Percentiles rank a stretch among this genome's conserved stretches.
phyloP scores from a whole-genome alignment of 169 alveolate genomes.

The Plasmodium sp. region DNA sequence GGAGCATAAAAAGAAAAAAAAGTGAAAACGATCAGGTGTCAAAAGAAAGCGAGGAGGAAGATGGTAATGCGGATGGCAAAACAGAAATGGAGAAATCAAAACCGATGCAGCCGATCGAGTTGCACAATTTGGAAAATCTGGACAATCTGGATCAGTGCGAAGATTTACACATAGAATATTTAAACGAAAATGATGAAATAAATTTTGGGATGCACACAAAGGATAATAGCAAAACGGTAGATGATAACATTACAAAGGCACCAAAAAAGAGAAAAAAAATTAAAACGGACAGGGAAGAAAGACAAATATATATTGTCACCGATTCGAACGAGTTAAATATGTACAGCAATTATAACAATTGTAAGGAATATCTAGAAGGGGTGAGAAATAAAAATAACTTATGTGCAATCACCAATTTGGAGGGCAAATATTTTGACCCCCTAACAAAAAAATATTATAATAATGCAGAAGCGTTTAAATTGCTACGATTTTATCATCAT shows the following conservation, averaged over 20 bases:
- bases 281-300: background rate
- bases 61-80: background rate
- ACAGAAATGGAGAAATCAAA: background rate
- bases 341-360: constrained; percentile 68
- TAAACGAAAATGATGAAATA: constrained; percentile 39
- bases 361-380: constrained; percentile 22
- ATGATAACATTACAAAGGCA: background rate
- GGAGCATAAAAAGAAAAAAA: constrained; percentile 3
- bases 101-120: background rate
- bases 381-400: constrained; percentile 38
- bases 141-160: constrained; percentile 61
- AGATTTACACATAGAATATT: constrained; percentile 71
- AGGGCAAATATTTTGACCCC: constrained; percentile 74
- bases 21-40: constrained; percentile 1
- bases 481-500: constrained; percentile 41
- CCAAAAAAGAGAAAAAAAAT: background rate
- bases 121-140: background rate
- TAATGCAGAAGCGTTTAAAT: constrained; percentile 55
- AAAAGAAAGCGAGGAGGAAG: background rate
- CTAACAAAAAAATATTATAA: constrained; percentile 61
- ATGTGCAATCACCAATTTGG: constrained; percentile 72
- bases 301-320: constrained; percentile 50
- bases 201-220: constrained; percentile 30
- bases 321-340: constrained; percentile 32
- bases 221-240: background rate